Base-by-base conservation (phyloP, 192 early-diverging fungal genomes). In the Geranomyces variabilis region DNA sequence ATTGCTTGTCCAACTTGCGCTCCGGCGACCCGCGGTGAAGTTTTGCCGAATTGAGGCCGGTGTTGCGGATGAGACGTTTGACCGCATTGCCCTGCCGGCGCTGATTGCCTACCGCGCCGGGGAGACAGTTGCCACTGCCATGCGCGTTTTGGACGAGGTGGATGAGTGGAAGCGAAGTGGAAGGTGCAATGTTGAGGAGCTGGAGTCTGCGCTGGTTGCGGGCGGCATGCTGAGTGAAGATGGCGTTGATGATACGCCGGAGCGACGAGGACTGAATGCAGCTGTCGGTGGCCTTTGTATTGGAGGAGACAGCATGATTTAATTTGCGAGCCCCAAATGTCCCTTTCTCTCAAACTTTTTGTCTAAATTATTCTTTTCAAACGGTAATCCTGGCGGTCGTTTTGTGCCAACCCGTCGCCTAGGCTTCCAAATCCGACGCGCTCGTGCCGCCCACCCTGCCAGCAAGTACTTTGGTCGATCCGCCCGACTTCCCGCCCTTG, bases 41-140 rank as follows among this genome's bases (percentile, higher is more conserved):
- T 97, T 98, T 81, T 76, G 92, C 58, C 91, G 92, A 69, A 98
- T 98, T 69, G 81, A 93, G 33, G 87, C 88, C 8, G 77, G 77
- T 1, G 61, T 76, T 51, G 86, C 86, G 2, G 84, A 87, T 63
- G 58, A 70, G 29, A 64, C 62, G 7, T 86, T 87, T 71, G 86
- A 87, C 69, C 68, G 70, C 12, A 71, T 87, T 21, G 82, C 82
- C 2, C 59, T 85, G 58, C 86, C 86, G 13, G 77, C 81, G 0
- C 33, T 87, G 28, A 58, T 87, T 22, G 77, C 70, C 12, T 87
- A 87, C 66, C 43, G 75, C 28, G 75, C 45, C 21, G 84, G 84
- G 47, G 61, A 83, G 8, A 36, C 82, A 9, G 56, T 74, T 14
- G 72, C 59, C 13, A 69, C 75, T 9, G 61, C 76, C 10, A 30